These are phyloP conservation scores for Pinus tabuliformis DNA, from an alignment of 75 land plant genomes.

Conservation along the genomic window DNA sequence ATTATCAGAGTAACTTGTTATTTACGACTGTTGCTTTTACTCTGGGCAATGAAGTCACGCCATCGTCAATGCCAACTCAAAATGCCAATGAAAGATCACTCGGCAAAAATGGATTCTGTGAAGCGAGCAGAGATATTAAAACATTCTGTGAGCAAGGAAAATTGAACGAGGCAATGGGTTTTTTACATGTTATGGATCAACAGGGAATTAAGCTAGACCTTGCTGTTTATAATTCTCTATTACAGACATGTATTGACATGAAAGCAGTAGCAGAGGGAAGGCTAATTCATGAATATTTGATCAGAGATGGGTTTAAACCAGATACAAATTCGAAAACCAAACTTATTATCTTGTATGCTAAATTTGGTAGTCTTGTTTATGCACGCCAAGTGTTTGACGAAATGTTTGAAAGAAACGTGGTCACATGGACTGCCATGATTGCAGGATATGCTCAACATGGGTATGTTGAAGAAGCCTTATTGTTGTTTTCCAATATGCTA, in stretches of 20 bases:
- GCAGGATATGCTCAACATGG: constrained; percentile 14
- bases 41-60: no score
- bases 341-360: neutral
- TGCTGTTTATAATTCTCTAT: no score
- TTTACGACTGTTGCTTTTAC: no score
- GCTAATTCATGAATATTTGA: neutral
- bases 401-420: neutral
- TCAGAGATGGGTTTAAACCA: constrained; percentile 5
- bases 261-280: constrained; percentile 6
- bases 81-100: no score
- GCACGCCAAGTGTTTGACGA: neutral
- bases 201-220: no score
- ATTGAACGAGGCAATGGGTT: no score
- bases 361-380: neutral
- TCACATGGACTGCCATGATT: constrained; percentile 44
- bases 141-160: no score
- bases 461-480: constrained; percentile 9
- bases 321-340: neutral
- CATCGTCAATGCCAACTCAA: no score
- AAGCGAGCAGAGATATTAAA: no score
- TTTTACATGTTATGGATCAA: no score
- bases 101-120: no score
- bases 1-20: no score
- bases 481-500: constrained; percentile 34
- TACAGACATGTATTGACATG: neutral